phyloP scores from a whole-genome alignment of 768 basidiomycete genomes.

The Pleurotus ostreatus region DNA sequence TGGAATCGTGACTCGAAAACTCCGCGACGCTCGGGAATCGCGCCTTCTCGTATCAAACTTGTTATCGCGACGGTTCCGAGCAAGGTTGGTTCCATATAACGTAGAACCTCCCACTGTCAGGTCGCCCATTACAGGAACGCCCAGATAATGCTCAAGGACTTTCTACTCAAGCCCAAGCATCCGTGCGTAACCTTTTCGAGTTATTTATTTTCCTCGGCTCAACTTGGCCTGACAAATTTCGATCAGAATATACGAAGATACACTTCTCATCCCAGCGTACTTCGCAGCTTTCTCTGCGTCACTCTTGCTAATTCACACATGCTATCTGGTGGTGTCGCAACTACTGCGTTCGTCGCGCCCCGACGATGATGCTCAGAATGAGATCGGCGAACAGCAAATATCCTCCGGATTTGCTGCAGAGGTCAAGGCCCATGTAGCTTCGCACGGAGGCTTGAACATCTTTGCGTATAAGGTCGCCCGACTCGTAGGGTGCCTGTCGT shows the following conservation, averaged over 20 bases:
- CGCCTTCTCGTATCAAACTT: not conserved
- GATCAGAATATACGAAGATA: slow-evolving; percentile 13
- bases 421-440: slow-evolving; percentile 32
- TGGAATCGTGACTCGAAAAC: not conserved
- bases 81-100: no score
- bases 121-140: not conserved
- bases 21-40: not conserved
- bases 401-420: slow-evolving; percentile 27
- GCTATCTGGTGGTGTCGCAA: slow-evolving; percentile 8
- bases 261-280: slow-evolving; percentile 33
- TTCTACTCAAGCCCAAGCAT: slow-evolving; percentile 4
- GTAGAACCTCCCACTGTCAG: no score
- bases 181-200: not conserved
- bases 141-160: not conserved
- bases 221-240: not conserved
- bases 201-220: slow-evolving; percentile 2
- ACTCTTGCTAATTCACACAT: slow-evolving; percentile 29
- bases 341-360: slow-evolving; percentile 1
- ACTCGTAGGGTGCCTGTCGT: slow-evolving; percentile 36
- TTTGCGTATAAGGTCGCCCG: slow-evolving; percentile 45
- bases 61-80: no score
- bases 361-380: slow-evolving; percentile 12
- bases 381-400: slow-evolving; percentile 14
- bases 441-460: slow-evolving; percentile 42
- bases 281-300: slow-evolving; percentile 28